Percentiles rank a stretch among this genome's conserved stretches.
phyloP scores from a whole-genome alignment of 1,284 basidiomycete genomes.

The Earliella scabrosa region DNA sequence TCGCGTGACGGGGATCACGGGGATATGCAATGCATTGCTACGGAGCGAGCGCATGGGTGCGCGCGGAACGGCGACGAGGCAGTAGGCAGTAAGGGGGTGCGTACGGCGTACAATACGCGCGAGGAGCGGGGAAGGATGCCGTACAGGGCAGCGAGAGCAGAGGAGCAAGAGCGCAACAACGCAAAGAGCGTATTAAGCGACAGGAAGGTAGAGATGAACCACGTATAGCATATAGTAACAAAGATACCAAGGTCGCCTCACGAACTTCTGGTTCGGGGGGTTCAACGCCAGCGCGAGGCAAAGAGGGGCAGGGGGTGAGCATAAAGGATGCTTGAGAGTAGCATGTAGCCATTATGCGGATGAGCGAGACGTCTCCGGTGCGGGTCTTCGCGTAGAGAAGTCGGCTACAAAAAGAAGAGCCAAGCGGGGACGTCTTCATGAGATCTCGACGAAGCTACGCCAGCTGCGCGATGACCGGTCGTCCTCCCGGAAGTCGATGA shows the following conservation, averaged over 20 bases:
- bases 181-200: slow-evolving; percentile 14
- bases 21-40: too few species aligned
- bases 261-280: not conserved
- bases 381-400: not conserved
- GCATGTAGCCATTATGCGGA: slow-evolving; percentile 3
- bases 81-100: too few species aligned
- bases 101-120: too few species aligned
- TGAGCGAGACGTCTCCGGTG: not conserved
- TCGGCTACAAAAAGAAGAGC: too few species aligned
- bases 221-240: slow-evolving; percentile 12
- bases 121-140: too few species aligned
- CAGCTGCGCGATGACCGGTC: slow-evolving; percentile 51
- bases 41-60: too few species aligned
- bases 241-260: slow-evolving; percentile 6
- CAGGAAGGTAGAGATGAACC: slow-evolving; percentile 1
- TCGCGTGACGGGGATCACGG: too few species aligned
- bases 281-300: slow-evolving; percentile 1
- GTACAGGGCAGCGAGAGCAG: too few species aligned
- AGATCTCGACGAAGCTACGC: slow-evolving; percentile 67
- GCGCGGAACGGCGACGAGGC: too few species aligned
- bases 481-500: slow-evolving; percentile 65
- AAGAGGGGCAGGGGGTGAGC: not conserved
- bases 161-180: not conserved
- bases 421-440: slow-evolving; percentile 16
- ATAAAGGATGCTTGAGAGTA: slow-evolving; percentile 2